Evolutionary conservation across 257 asterid genomes (phyloP), one percentile per base, ranked within the genome.

Genomic region (Schizonepeta tenuifolia): DNA sequence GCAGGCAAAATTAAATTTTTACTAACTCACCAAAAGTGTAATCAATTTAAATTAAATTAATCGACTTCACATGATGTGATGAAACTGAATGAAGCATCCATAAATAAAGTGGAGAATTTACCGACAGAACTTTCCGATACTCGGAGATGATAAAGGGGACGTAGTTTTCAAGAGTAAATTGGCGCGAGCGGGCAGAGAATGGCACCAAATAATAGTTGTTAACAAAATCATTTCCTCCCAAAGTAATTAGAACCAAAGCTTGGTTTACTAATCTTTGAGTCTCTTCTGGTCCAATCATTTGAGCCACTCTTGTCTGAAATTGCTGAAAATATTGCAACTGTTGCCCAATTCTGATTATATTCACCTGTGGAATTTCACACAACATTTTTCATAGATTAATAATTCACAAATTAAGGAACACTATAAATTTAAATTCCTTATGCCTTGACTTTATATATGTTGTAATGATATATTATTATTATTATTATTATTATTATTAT

Each of bases 161-260:
- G 9, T 90, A 93, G 53, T 88, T 83, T 0, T 75, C 89, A 1
- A 93, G 73, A 54, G 84, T 1, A 50, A 2, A 93, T 47, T 93
- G 97, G 14, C 89, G 91, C 0, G 96, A 88, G 22, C 98, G 78
- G 1, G 84, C 87, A 0, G 98, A 88, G 33, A 78, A 76, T 3
- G 97, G 98, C 2, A 88, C 89, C 53, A 93, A 75, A 47, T 70
- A 93, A 54, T 93, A 93, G 65, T 93, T 93, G 83, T 93, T 93
- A 24, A 93, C 97, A 62, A 93, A 93, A 66, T 93, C 98, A 58
- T 93, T 93, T 57, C 98, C 97, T 36, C 98, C 98, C 67, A 90
- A 44, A 6, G 97, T 88, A 4, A 93, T 86, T 67, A 93, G 93
- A 58, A 87, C 92, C 33, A 93, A 78, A 56, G 96, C 87, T 40